These are phyloP conservation scores for Sistotremastrum niveocremeum DNA, from an alignment of 768 basidiomycete genomes.

Conservation along the genomic window DNA sequence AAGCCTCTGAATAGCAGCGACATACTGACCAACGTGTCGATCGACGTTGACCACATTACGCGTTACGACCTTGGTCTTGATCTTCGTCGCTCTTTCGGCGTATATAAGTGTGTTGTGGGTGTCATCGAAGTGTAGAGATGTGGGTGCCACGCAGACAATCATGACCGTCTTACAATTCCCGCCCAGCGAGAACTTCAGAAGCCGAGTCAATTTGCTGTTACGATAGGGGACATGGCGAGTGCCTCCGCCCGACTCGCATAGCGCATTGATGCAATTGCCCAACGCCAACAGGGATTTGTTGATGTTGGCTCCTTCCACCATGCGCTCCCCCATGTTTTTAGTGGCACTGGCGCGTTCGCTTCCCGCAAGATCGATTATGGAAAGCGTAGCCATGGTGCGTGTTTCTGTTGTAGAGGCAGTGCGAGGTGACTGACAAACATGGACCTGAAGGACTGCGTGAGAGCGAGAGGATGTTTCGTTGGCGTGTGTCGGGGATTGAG, in stretches of 20 bases:
- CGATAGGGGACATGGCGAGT: conserved; percentile 89
- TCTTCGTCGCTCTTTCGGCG: conserved; percentile 95
- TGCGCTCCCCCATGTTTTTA: conserved; percentile 92
- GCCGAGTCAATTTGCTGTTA: conserved; percentile 94
- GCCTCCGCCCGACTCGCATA: conserved; percentile 86
- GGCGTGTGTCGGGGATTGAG: conserved; percentile 89
- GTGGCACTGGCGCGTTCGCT: conserved; percentile 96
- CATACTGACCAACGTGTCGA: conserved; percentile 89
- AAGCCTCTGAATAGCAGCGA: conserved; percentile 85
- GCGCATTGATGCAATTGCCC: conserved; percentile 96
- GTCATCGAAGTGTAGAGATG: conserved; percentile 92
- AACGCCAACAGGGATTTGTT: conserved; percentile 96
- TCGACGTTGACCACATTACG: conserved; percentile 92
- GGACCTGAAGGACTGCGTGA: conserved; percentile 94
- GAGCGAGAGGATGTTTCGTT: conserved; percentile 96
- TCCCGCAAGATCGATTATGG: conserved; percentile 96
- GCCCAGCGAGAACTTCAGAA: conserved; percentile 94
- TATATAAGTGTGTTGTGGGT: conserved; percentile 97
- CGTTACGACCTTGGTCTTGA: conserved; percentile 94
- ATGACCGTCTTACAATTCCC: conserved; percentile 99
- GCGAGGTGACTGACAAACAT: conserved; percentile 75
- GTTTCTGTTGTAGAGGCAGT: conserved; percentile 77
- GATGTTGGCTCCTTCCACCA: conserved; percentile 98
- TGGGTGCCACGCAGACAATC: conserved; percentile 96
- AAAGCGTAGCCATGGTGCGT: conserved; percentile 78